Evolutionary conservation across 306 rosid species (phyloP), one percentile per base, ranked within the genome.

Genomic region (Heteromeles arbutifolia): DNA sequence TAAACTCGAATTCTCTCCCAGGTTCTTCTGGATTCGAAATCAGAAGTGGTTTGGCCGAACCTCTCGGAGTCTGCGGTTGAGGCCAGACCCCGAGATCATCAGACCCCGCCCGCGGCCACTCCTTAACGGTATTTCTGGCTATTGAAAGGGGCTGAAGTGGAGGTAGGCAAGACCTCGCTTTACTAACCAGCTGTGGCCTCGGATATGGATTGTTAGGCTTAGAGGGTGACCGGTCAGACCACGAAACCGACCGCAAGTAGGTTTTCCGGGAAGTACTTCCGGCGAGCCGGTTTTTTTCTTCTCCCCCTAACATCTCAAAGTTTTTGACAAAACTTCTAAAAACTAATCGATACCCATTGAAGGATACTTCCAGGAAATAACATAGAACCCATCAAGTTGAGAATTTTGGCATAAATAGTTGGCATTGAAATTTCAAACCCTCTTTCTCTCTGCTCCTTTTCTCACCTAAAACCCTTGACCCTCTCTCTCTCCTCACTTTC

Each of bases 41-140:
- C 61, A 34, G 81, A 54, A 74, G 44, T 18, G 86, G 57, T 34
- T 56, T 73, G 26, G 28, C 75, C 8, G 83, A 71, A 5, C 87
- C 96, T 84, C 92, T 77, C 2, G 98, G 98, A 12, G 98, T 95
- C 70, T 85, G 89, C 0, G 97, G 91, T 53, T 81, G 86, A 9
- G 96, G 90, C 97, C 97, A 92, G 5, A 87, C 50, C 3, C 95
- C 97, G n/a, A 94, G 96, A 81, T 95, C 98, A 74, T 95, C 98
- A 76, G 93, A 87, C 74, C 96, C 96, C 0, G 98, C 96, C 57
- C 81, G 84, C 0, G 98, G 98, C 98, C 98, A 95, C 77, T 86
- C 96, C 77, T 80, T 87, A 0, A 68, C 88, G 75, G 70, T 80
- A 44, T 86, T 85, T 45, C 81, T 84, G 44, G 73, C 78, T 59